These are phyloP conservation scores for Linnemannia zychae DNA, from an alignment of 192 early-diverging fungal species.

Conservation along the genomic window DNA sequence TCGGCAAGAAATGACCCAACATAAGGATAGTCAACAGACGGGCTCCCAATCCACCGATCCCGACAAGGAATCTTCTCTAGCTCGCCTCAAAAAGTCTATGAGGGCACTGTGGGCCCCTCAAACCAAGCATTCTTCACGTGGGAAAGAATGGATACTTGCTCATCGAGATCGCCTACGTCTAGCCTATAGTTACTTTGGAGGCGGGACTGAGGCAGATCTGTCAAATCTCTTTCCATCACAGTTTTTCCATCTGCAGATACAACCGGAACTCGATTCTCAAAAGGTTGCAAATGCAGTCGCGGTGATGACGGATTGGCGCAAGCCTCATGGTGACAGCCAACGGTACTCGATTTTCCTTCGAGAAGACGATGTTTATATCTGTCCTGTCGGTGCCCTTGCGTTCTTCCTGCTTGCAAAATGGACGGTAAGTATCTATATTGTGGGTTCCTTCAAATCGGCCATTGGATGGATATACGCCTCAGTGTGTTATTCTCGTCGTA, in stretches of 20 bases:
- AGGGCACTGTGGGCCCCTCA: not conserved
- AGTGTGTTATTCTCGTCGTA: not conserved
- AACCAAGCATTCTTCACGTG: not conserved
- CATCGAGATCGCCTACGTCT: not conserved
- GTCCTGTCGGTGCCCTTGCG: constrained; percentile 16
- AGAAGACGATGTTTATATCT: constrained; percentile 19
- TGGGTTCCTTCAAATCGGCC: not conserved
- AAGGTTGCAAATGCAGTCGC: not conserved
- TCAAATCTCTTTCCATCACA: not conserved
- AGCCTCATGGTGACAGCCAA: not conserved
- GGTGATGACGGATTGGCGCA: not conserved
- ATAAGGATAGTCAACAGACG: no score
- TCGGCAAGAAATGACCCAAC: not conserved
- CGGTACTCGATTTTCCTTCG: not conserved
- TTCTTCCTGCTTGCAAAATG: constrained; percentile 26
- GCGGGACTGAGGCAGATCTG: not conserved
- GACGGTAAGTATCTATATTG: not conserved
- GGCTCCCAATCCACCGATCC: not conserved
- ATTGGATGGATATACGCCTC: not conserved
- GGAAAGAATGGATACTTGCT: not conserved
- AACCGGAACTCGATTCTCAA: not conserved
- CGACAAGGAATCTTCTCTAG: not conserved
- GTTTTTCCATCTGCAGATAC: not conserved
- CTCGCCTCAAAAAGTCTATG: not conserved
- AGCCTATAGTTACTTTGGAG: not conserved